A percentile compares a stretch with the other conserved stretches of the same genome.
Conservation (phyloP, 352 stramenopile genomes). For the Phytophthora europaea region DNA sequence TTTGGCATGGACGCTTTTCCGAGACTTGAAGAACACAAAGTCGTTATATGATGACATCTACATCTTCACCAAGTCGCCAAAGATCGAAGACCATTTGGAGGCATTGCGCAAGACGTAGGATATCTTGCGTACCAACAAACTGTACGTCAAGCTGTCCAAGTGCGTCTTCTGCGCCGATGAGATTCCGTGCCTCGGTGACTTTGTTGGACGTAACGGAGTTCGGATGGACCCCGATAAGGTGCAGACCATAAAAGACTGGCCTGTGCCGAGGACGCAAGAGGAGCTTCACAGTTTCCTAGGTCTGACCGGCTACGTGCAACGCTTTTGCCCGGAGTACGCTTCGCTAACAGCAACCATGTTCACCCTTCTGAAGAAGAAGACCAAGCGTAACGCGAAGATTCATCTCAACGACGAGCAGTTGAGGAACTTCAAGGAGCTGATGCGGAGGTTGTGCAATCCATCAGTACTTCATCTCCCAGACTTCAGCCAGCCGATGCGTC, state of each 20-base stretch:
- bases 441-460: constrained; percentile 2
- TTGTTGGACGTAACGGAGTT: not conserved
- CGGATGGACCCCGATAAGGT: constrained; percentile 14
- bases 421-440: constrained; percentile 4
- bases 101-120: constrained; percentile 4
- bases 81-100: constrained; percentile 8
- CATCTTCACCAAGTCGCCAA: constrained; percentile 12
- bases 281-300: constrained; percentile 11
- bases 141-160: no score
- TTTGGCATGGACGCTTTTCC: constrained; percentile 13
- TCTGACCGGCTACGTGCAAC: constrained; percentile 4
- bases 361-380: not conserved
- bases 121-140: not conserved
- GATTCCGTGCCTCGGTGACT: no score
- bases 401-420: no score
- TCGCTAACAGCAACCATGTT: no score
- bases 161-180: no score
- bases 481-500: constrained; percentile 8
- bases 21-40: constrained; percentile 3
- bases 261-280: not conserved
- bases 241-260: constrained; percentile 7
- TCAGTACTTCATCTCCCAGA: not conserved
- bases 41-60: constrained; percentile 22
- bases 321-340: no score
- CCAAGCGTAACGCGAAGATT: not conserved